These are phyloP conservation scores for Solanum medicagineum DNA, from an alignment of 257 asterid species.

Conservation along the genomic window DNA sequence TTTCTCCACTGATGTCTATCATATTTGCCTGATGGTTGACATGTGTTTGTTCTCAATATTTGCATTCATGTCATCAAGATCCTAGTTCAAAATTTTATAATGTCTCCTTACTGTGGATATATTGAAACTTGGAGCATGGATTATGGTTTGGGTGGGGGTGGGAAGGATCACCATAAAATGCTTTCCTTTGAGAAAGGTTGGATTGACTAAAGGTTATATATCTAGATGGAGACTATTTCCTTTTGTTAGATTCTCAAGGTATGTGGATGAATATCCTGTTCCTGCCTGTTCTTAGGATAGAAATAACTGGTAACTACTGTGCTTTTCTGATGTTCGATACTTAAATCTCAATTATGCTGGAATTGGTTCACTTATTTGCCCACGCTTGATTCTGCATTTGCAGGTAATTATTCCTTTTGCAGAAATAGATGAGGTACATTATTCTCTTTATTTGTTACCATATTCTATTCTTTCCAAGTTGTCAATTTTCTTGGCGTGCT, in stretches of 20 bases:
- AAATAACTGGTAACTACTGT: not conserved
- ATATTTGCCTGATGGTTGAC: not conserved
- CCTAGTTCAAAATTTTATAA: not conserved
- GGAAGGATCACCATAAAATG: not conserved
- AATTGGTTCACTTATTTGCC: not conserved
- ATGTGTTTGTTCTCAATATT: not conserved
- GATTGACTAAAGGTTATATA: not conserved
- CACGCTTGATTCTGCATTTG: conserved; percentile 12
- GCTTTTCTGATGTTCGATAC: not conserved
- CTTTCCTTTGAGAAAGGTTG: not conserved
- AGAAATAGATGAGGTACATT: conserved; percentile 81
- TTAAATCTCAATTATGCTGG: not conserved
- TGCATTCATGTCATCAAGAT: not conserved
- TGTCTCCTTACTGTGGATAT: not conserved
- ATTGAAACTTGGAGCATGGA: not conserved
- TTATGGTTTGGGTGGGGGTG: not conserved
- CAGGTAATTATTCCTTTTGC: conserved; percentile 85
- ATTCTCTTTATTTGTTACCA: conserved; percentile 10
- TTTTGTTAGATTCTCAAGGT: not conserved
- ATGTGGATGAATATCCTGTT: not conserved
- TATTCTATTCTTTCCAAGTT: not conserved
- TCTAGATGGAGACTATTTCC: not conserved
- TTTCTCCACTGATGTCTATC: not conserved
- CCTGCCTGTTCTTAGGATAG: not conserved
- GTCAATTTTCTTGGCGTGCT: conserved; percentile 4